These are phyloP conservation scores for Asterochloris erici DNA, from an alignment of 139 green algal species.

Conservation along the genomic window DNA sequence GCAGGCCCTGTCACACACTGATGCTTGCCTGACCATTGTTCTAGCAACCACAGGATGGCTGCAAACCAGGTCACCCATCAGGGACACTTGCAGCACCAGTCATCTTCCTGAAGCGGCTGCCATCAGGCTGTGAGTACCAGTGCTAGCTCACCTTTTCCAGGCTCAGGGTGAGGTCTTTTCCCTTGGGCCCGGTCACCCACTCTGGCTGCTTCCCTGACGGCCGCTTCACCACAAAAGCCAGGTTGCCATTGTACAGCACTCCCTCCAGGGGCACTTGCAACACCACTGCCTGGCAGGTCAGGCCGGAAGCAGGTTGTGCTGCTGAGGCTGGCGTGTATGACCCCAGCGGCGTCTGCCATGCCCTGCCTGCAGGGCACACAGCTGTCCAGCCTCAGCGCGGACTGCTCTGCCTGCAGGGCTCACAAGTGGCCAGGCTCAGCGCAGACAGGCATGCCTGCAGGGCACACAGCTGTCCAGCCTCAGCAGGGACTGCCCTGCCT, in stretches of 20 bases:
- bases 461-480: background rate
- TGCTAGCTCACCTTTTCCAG: conserved; percentile 5
- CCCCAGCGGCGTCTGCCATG: conserved; percentile 38
- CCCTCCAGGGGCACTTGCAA: conserved; percentile 38
- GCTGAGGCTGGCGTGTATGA: background rate
- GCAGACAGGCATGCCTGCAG: background rate
- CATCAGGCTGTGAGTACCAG: too few species aligned
- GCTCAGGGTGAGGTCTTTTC: conserved; percentile 19
- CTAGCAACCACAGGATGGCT: background rate
- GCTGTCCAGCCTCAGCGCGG: background rate
- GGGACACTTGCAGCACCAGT: background rate
- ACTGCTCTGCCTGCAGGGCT: background rate
- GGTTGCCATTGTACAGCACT: conserved; percentile 6
- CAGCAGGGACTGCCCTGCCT: conserved; percentile 37
- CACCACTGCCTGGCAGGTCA: conserved; percentile 19
- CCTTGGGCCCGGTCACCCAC: conserved; percentile 6
- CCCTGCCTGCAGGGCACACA: conserved; percentile 19
- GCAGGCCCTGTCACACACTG: background rate
- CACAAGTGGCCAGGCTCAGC: background rate
- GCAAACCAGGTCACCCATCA: background rate
- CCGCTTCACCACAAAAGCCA: conserved; percentile 18
- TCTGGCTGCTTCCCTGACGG: conserved; percentile 1
- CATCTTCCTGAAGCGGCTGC: background rate
- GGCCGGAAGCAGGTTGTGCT: background rate
- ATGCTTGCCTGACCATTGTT: background rate